Conservation (phyloP, 1,139 yeast genomes). For the Lodderomyces jiufengensis region DNA sequence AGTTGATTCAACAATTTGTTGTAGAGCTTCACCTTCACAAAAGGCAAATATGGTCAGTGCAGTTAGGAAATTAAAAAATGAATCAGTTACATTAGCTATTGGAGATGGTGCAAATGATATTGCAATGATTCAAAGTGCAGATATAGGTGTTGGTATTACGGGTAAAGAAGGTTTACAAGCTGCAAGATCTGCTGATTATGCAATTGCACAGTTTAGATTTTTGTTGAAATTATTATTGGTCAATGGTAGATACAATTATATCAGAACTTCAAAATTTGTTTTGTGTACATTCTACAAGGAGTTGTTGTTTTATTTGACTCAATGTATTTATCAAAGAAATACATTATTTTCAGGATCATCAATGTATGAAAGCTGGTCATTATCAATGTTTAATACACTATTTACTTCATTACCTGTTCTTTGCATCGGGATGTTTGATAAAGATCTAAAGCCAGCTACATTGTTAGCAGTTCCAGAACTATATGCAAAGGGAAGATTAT, state of each 20-base stretch:
- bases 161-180: conserved; percentile 98
- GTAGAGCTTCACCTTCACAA: conserved; percentile 96
- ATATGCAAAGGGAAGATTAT: conserved; percentile 72
- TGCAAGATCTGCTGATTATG: conserved; percentile 90
- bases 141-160: conserved; percentile 94
- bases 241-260: conserved; percentile 93
- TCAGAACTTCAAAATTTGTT: conserved; percentile 87
- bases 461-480: conserved; percentile 89
- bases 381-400: conserved; percentile 93
- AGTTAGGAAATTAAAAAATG: conserved; percentile 62
- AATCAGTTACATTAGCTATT: conserved; percentile 83
- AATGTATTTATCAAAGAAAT: conserved; percentile 80
- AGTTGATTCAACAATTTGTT: conserved; percentile 88
- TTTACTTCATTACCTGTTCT: conserved; percentile 91
- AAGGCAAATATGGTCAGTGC: conserved; percentile 85
- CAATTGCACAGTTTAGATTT: conserved; percentile 91
- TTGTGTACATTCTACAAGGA: conserved; percentile 95
- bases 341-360: conserved; percentile 93
- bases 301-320: conserved; percentile 81
- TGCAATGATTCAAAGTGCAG: conserved; percentile 99
- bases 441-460: conserved; percentile 85
- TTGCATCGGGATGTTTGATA: conserved; percentile 93
- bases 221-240: conserved; percentile 78
- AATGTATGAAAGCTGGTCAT: conserved; percentile 90
- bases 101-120: conserved; percentile 99